Base-by-base conservation (phyloP, 2,329 filamentous ascomycete species). In the Ophiognomonia clavigignenti-juglandacearum region DNA sequence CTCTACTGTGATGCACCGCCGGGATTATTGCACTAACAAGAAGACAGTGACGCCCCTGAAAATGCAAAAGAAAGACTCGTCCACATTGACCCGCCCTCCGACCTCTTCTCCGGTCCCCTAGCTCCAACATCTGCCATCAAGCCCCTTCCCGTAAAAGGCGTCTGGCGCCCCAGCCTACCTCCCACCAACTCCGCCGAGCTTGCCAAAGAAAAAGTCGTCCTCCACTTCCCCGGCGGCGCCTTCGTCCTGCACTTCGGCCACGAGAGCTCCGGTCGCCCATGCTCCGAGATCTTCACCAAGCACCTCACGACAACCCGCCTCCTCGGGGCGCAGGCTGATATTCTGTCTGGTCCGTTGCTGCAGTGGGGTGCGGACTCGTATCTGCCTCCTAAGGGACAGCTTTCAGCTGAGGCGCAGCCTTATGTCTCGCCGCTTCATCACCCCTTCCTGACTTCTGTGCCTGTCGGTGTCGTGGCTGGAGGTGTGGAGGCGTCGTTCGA, bases 201-300 rank as follows among this genome's bases (percentile, higher is more conserved):
- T 0, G n/a, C 29, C 1, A 29, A 43, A 1, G 45, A 50, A 29
- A 58, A 53, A 20, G 50, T 58, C 3, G 44, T 54, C 2, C 39
- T 58, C 4, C 50, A 58, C 39, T 49, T 56, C 20, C 54, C 56
- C 5, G 54, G 54, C 18, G 54, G 57, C 16, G 54, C 43, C 1
- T 58, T 57, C 32, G 56, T 58, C 13, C 41, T 55, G 1, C 53
- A 44, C 2, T 58, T 42, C 13, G 54, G 46, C 3, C 41, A 40
- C n/a, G 48, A 55, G 14, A 27, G 29, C 4, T 34, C 29, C 3
- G 53, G 50, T 10, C 38, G 34, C 9, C 20, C 24, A 6, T 32
- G 53, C 20, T 45, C 52, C 4, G 38, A 29, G 3, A 23, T 43
- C 20, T 43, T 54, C 41, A 29, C 31, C 0, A 34, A 36, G 19